These are phyloP conservation scores for Naganishia vishniacii DNA, from an alignment of 768 basidiomycete species.

Conservation along the genomic window DNA sequence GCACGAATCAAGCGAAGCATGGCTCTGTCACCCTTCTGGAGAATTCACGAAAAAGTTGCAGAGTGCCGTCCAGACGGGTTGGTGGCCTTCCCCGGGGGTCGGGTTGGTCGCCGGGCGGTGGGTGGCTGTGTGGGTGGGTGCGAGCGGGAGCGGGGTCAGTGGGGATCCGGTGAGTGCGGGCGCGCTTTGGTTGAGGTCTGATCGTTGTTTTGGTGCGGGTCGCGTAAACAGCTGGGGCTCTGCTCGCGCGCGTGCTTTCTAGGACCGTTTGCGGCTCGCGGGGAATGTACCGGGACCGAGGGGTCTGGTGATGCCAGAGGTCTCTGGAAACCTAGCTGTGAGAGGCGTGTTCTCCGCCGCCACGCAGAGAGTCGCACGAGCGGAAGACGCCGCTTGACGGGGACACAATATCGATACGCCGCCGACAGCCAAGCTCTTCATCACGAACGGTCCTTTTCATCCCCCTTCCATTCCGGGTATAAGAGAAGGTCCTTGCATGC, in stretches of 20 bases:
- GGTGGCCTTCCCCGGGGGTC: constrained; percentile 1
- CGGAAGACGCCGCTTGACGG: too few species aligned
- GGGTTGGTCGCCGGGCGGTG: constrained; percentile 13
- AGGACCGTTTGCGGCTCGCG: too few species aligned
- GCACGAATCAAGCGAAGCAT: constrained; percentile 18
- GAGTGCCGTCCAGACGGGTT: constrained; percentile 1
- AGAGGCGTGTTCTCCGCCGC: too few species aligned
- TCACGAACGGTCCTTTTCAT: neutral
- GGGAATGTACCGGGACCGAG: too few species aligned
- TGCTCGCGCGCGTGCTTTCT: too few species aligned
- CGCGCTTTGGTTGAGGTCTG: neutral
- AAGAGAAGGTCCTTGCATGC: constrained; percentile 23
- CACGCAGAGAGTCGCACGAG: too few species aligned
- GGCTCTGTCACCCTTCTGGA: constrained; percentile 22
- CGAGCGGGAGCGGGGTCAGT: neutral
- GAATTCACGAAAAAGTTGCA: constrained; percentile 8
- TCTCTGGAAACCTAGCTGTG: too few species aligned
- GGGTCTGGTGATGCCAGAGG: too few species aligned
- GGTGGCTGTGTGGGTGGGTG: neutral
- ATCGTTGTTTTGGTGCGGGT: too few species aligned
- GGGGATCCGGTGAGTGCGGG: neutral
- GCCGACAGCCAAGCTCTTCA: too few species aligned
- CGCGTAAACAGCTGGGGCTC: too few species aligned
- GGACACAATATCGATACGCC: too few species aligned
- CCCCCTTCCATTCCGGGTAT: constrained; percentile 9